phyloP scores from a whole-genome alignment of 2,329 filamentous ascomycete genomes.

The Phyllosticta citriasiana region DNA sequence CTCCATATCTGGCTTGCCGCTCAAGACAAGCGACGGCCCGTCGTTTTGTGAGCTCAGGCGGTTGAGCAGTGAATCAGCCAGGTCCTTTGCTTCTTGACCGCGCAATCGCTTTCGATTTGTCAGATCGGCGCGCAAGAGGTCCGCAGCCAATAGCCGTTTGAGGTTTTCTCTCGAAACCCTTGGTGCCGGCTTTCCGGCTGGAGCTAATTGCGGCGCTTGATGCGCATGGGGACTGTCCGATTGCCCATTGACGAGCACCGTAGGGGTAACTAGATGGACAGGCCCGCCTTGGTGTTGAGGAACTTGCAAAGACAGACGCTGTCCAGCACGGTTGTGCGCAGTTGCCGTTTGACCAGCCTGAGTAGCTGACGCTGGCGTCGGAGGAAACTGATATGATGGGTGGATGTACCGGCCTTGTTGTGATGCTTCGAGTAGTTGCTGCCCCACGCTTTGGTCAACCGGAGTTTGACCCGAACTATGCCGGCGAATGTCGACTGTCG shows the following conservation, averaged over 20 bases:
- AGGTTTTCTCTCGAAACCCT: conserved; percentile 28
- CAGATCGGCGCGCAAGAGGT: conserved; percentile 37
- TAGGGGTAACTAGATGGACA: conserved; percentile 53
- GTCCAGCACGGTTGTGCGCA: conserved; percentile 27
- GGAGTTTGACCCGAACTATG: conserved; percentile 33
- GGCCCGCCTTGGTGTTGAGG: conserved; percentile 51
- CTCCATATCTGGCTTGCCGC: conserved; percentile 13
- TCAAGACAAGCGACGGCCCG: neutral
- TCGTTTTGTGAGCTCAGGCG: conserved; percentile 16
- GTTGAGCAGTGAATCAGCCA: conserved; percentile 35
- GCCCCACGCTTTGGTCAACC: conserved; percentile 31
- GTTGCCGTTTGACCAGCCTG: conserved; percentile 11
- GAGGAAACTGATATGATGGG: conserved; percentile 28
- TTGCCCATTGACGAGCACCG: conserved; percentile 45
- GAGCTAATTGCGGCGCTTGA: conserved; percentile 14
- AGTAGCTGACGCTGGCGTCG: conserved; percentile 28
- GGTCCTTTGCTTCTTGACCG: conserved; percentile 36
- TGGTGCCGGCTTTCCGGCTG: neutral
- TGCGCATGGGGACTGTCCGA: conserved; percentile 7
- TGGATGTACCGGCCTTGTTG: conserved; percentile 14
- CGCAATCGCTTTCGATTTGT: conserved; percentile 33
- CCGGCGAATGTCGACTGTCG: conserved; percentile 36
- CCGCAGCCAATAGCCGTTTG: conserved; percentile 36
- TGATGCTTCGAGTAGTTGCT: conserved; percentile 3
- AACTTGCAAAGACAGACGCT: conserved; percentile 51